These are phyloP conservation scores for Kappamyces sp. DNA, from an alignment of 192 early-diverging fungal genomes.

Conservation along the genomic window DNA sequence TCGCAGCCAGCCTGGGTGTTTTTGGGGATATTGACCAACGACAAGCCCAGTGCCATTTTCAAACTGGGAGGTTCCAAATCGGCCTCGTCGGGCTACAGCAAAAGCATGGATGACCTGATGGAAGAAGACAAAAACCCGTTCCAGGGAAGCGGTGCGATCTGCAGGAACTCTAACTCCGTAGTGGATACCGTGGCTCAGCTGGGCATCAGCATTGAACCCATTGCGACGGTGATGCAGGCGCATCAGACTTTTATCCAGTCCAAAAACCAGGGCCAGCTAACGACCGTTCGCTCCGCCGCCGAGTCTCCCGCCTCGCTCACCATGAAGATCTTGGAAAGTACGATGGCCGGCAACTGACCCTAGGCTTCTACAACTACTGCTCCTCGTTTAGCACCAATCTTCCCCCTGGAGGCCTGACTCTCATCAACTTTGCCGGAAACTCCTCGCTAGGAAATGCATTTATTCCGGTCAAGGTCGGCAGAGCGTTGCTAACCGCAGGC, in stretches of 20 bases:
- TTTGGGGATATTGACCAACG: conserved; percentile 45
- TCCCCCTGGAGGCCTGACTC: conserved; percentile 43
- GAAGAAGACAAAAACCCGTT: conserved; percentile 13
- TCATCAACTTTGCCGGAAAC: conserved; percentile 43
- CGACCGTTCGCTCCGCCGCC: conserved; percentile 21
- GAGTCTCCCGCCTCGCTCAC: conserved; percentile 26
- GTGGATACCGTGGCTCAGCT: conserved; percentile 56
- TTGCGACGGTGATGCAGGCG: conserved; percentile 56
- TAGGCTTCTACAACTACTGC: conserved; percentile 40
- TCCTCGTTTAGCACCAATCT: conserved; percentile 37
- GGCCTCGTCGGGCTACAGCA: conserved; percentile 1
- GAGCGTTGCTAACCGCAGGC: not conserved
- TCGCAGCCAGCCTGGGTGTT: conserved; percentile 32
- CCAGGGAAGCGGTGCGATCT: too few relatives aligned
- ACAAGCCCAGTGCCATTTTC: conserved; percentile 50
- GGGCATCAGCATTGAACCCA: conserved; percentile 91
- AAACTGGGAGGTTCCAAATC: conserved; percentile 36
- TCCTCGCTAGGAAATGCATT: conserved; percentile 19
- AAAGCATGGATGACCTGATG: conserved; percentile 22
- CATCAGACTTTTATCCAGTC: conserved; percentile 21
- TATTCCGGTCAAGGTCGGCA: conserved; percentile 38
- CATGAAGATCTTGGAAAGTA: conserved; percentile 34
- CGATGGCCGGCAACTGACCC: conserved; percentile 7
- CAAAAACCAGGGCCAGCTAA: conserved; percentile 13
- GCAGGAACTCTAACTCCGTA: conserved; percentile 17